A percentile compares a stretch with the other conserved stretches of the same genome.
Evolutionary conservation across 352 stramenopile species (phyloP).

Genomic region (Blastocystis sp.): DNA sequence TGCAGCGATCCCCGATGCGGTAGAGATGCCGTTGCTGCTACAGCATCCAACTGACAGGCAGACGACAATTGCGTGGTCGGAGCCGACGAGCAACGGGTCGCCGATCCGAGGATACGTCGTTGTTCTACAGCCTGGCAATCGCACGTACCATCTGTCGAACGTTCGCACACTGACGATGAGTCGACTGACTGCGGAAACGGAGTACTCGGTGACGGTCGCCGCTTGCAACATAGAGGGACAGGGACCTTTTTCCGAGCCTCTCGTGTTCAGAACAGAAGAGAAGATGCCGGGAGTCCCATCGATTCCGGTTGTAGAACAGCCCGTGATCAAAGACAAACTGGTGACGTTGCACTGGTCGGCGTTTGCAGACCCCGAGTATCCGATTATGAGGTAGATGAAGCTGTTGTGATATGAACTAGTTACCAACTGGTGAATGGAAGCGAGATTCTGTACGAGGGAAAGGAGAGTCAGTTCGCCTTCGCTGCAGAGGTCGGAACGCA

Average conservation of each 20-base stretch:
- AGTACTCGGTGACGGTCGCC: not conserved
- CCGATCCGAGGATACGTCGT: slow-evolving; percentile 10
- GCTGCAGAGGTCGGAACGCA: not conserved
- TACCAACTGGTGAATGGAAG: slow-evolving; percentile 3
- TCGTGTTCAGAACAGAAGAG: not conserved
- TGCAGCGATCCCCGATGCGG: not conserved
- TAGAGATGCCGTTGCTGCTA: not conserved
- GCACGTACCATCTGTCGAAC: not conserved
- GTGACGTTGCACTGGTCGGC: not conserved
- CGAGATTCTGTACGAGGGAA: slow-evolving; percentile 2
- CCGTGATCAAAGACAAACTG: not conserved
- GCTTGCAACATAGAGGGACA: slow-evolving; percentile 1
- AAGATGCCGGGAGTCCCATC: not conserved
- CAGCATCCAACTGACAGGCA: not conserved
- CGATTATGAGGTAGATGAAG: not conserved
- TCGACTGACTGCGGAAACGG: not conserved
- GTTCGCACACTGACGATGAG: not conserved
- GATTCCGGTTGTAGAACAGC: not conserved
- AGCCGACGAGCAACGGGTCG: slow-evolving; percentile 25
- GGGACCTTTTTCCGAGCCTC: not conserved
- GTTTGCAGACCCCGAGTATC: not conserved
- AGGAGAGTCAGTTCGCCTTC: not conserved
- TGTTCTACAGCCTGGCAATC: not conserved
- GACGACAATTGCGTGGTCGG: not conserved
- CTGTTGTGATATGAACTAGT: not conserved